phyloP scores from a whole-genome alignment of 2,329 filamentous ascomycete genomes.

The Eutypa lata region DNA sequence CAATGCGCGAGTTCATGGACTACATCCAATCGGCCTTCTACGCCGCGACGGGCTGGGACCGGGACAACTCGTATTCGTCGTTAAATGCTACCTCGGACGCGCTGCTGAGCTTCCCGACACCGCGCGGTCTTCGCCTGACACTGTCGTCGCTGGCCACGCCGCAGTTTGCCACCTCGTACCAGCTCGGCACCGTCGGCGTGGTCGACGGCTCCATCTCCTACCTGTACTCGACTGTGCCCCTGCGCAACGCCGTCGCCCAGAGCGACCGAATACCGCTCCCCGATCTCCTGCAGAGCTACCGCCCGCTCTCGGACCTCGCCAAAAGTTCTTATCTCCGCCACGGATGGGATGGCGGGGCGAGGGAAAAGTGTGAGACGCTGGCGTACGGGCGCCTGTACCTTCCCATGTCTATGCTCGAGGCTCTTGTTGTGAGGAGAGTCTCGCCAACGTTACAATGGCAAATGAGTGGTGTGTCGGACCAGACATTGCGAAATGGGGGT shows the following conservation, averaged over 20 bases:
- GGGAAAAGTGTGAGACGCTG: constrained; percentile 48
- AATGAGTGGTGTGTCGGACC: constrained; percentile 73
- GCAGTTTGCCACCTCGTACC: constrained; percentile 93
- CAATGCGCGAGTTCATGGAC: constrained; percentile 96
- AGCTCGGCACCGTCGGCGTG: constrained; percentile 81
- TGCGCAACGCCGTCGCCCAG: constrained; percentile 62
- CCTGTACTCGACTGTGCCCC: constrained; percentile 83
- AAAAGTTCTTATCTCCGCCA: background rate
- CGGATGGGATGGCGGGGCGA: constrained; percentile 10
- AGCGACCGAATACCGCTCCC: constrained; percentile 75
- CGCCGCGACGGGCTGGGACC: constrained; percentile 81
- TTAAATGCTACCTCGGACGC: constrained; percentile 82
- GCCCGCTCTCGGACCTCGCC: constrained; percentile 65
- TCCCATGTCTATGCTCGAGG: constrained; percentile 82
- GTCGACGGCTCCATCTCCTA: constrained; percentile 98
- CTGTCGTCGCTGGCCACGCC: constrained; percentile 88
- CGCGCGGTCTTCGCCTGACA: constrained; percentile 77
- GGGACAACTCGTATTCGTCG: constrained; percentile 86
- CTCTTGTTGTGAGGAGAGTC: constrained; percentile 75
- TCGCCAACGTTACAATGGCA: constrained; percentile 76
- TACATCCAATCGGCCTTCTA: constrained; percentile 92
- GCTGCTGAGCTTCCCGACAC: constrained; percentile 84
- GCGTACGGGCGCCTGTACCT: constrained; percentile 79
- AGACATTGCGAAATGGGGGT: constrained; percentile 69
- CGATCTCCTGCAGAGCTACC: constrained; percentile 77